Evolutionary conservation across 495 filamentous ascomycete genomes (phyloP), one percentile per base, ranked within the genome.

Genomic region (Hypoxylon trugodes): DNA sequence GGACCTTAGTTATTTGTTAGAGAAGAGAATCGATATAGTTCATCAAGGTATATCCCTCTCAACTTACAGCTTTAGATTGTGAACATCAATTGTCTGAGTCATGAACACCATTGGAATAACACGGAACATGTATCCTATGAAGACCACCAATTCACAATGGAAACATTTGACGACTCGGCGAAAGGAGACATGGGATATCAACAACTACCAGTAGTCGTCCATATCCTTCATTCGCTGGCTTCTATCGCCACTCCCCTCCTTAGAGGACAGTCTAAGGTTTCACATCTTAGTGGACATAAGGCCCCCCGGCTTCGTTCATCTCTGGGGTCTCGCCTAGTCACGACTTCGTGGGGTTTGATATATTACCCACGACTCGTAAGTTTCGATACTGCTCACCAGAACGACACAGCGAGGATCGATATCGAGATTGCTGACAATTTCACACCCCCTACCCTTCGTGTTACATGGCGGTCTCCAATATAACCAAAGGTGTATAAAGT

Each of bases 291-390:
- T 48, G 25, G 13, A 10, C 19, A 43, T 35, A 8, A 13, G 26
- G 48, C 12, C 43, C 7, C 19, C 19, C 7, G 28, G 28, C 37
- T 48, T 33, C n/a, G 30, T 21, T 12, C 19, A 25, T 12, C 13
- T 50, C 28, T 50, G 37, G 41, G 19, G 21, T 22, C 2, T 21
- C 6, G 51, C 6, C 49, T 46, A 40, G 24, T 22, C 50, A 26
- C 22, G 18, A 43, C 30, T 16, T 50, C 55, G 26, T 53, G 43
- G 45, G 30, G 37, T 41, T 46, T 15, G 1, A 5, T 24, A 47
- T 60, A 66, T n/a, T n/a, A 16, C 45, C 19, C 32, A 18, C 58
- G 58, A 67, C 38, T 67, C 64, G 58, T 59, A 37, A 36, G 33
- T 28, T 9, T 43, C 36, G 51, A 47, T 61, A 13, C 25, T 37